A percentile compares a stretch with the other conserved stretches of the same genome.
Evolutionary conservation across 805 yeast species (phyloP).

Genomic region (Lipomyces yamadae): DNA sequence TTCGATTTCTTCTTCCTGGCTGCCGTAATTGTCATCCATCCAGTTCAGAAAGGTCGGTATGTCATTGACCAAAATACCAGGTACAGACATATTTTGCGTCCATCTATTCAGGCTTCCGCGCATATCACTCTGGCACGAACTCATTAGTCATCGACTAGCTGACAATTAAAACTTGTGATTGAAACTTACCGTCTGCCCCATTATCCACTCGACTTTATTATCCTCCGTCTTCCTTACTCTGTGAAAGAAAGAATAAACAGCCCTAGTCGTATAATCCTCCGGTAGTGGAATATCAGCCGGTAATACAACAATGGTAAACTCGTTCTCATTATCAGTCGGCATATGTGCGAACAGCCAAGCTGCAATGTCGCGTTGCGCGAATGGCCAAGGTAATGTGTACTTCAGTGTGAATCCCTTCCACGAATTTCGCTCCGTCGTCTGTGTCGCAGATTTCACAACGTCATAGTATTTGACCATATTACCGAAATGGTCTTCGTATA

Average conservation of each 20-base stretch:
- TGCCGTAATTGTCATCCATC: slow-evolving; percentile 30
- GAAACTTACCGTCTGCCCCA: slow-evolving; percentile 24
- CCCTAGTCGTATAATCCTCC: slow-evolving; percentile 28
- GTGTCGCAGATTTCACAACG: slow-evolving; percentile 15
- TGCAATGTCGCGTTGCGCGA: slow-evolving; percentile 32
- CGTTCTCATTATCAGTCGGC: slow-evolving; percentile 17
- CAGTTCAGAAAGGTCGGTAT: slow-evolving; percentile 24
- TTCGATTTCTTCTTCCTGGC: neutral
- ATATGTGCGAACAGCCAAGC: slow-evolving; percentile 22
- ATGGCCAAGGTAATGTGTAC: slow-evolving; percentile 32
- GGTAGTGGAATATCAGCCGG: slow-evolving; percentile 34
- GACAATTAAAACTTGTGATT: neutral
- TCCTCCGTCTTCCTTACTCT: slow-evolving; percentile 20
- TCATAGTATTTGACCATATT: slow-evolving; percentile 33
- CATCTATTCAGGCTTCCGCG: slow-evolving; percentile 32
- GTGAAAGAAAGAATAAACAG: slow-evolving; percentile 32
- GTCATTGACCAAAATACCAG: slow-evolving; percentile 29
- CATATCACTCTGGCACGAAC: slow-evolving; percentile 34
- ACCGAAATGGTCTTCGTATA: slow-evolving; percentile 28
- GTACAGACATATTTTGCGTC: slow-evolving; percentile 29
- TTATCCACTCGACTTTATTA: slow-evolving; percentile 22
- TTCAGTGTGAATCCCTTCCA: slow-evolving; percentile 29
- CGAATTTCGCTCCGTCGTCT: slow-evolving; percentile 2
- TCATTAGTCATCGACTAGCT: neutral
- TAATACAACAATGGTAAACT: slow-evolving; percentile 27